These are phyloP conservation scores for Didymella glomerata DNA, from an alignment of 2,329 filamentous ascomycete species.

Conservation along the genomic window DNA sequence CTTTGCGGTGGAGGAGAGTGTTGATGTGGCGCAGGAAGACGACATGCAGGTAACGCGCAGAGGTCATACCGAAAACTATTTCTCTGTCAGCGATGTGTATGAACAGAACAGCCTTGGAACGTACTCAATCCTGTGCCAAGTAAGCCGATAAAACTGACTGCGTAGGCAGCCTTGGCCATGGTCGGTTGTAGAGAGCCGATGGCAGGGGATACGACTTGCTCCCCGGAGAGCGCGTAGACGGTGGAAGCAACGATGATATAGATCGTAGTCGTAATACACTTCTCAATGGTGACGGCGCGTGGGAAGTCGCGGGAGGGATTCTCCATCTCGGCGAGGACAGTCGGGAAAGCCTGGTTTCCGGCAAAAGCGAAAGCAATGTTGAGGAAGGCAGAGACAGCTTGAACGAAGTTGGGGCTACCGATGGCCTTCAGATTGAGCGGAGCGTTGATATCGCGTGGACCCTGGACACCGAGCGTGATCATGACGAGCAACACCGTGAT, in stretches of 20 bases:
- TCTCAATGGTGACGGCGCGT: constrained; percentile 38
- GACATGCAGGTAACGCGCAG: constrained; percentile 35
- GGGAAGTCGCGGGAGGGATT: constrained; percentile 39
- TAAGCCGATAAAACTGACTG: constrained; percentile 33
- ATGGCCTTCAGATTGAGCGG: constrained; percentile 36
- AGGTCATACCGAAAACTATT: constrained; percentile 34
- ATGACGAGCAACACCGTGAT: constrained; percentile 37
- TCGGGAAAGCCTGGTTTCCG: constrained; percentile 42
- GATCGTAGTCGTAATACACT: constrained; percentile 32
- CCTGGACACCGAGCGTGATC: constrained; percentile 39
- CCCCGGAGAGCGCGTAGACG: constrained; percentile 37
- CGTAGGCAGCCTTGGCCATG: constrained; percentile 38
- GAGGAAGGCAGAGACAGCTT: constrained; percentile 37
- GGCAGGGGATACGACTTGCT: constrained; percentile 38
- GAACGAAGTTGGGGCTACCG: constrained; percentile 33
- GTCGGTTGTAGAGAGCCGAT: constrained; percentile 32
- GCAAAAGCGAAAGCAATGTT: constrained; percentile 42
- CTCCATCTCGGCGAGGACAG: constrained; percentile 40
- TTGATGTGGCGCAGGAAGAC: constrained; percentile 34
- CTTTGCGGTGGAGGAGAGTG: constrained; percentile 25
- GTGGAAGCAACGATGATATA: constrained; percentile 36
- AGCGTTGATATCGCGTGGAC: constrained; percentile 29
- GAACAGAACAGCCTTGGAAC: too few relatives aligned
- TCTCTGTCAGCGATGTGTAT: too few relatives aligned
- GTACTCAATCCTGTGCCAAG: constrained; percentile 34